Evolutionary conservation across 1,284 basidiomycete genomes (phyloP), one percentile per base, ranked within the genome.

Genomic region (Cryptococcus sp.): DNA sequence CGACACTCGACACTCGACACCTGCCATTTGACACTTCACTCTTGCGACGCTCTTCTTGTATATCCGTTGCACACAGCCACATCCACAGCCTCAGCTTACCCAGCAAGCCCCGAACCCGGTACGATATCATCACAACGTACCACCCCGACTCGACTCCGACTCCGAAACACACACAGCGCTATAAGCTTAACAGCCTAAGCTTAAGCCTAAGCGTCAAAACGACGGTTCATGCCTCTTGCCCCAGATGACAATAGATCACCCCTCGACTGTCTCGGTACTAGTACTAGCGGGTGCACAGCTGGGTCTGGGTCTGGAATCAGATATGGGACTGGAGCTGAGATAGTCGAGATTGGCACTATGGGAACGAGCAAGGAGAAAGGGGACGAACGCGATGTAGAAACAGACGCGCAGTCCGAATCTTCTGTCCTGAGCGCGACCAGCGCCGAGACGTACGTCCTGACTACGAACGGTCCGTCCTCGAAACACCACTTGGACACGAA

Each of bases 201-300:
- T 8, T 13, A 35, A 35, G 13, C 30, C 8, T 8, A 35, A 35
- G 13, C 30, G 30, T 25, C 25, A 35, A 35, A 35, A 35, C 30
- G 30, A 35, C 30, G 30, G 42, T 45, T 45, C 22, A 45, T 45
- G 42, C 42, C 22, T n/a, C 22, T 45, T 45, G 42, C 42, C 42
- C 42, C n/a, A n/a, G 42, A 45, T 45, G 42, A n/a, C 8, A 45
- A n/a, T 45, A 45, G n/a, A 22, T 19, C n/a, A 45, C 22, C 42
- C 42, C 22, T n/a, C 42, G 42, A 45, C n/a, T 45, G n/a, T n/a
- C 7, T n/a, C 42, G 42, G 42, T 45, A 45, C n/a, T 45, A 45
- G 42, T 45, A 45, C n/a, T 45, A 45, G n/a, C 22, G 22, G n/a
- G 42, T n/a, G 42, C 8, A n/a, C n/a, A 15, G 11, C 7, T 45